A percentile compares a stretch with the other conserved stretches of the same genome.
phyloP scores from a whole-genome alignment of 2,329 filamentous ascomycete genomes.

The Clonostachys solani region DNA sequence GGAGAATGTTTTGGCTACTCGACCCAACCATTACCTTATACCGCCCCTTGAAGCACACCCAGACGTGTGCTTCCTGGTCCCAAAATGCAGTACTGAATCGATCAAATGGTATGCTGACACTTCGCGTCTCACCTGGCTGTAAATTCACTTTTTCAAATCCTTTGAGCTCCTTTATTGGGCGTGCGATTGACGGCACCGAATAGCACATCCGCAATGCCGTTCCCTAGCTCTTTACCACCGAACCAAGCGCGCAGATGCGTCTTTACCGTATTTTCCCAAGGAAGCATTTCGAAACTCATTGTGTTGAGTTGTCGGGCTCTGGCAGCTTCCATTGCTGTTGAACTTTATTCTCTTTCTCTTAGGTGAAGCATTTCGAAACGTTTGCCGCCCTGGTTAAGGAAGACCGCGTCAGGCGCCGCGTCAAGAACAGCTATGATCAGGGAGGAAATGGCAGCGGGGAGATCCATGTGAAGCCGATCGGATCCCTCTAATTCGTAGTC shows the following conservation, averaged over 20 bases:
- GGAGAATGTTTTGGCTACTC: too few species aligned
- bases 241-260: slow-evolving; percentile 7
- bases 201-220: slow-evolving; percentile 11
- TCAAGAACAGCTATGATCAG: slow-evolving; percentile 40
- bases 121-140: slow-evolving; percentile 38
- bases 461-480: slow-evolving; percentile 63
- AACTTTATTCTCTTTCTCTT: too few species aligned
- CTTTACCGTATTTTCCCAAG: slow-evolving; percentile 31
- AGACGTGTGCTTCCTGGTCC: too few species aligned
- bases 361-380: slow-evolving; percentile 47
- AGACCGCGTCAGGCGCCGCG: slow-evolving; percentile 26
- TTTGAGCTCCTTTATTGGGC: slow-evolving; percentile 51
- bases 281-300: slow-evolving; percentile 45
- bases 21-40: too few species aligned
- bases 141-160: slow-evolving; percentile 55
- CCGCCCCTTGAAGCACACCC: too few species aligned
- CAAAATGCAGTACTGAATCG: too few species aligned
- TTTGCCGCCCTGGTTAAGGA: slow-evolving; percentile 40
- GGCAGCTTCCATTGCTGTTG: too few species aligned
- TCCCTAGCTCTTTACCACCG: slow-evolving; percentile 10
- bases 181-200: slow-evolving; percentile 17
- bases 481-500: slow-evolving; percentile 41
- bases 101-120: too few species aligned
- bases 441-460: slow-evolving; percentile 53
- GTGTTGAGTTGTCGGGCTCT: too few species aligned